Percentiles rank a stretch among this genome's conserved stretches.
Conservation (phyloP, 768 basidiomycete species). For the Xerocomus potaroensis region DNA sequence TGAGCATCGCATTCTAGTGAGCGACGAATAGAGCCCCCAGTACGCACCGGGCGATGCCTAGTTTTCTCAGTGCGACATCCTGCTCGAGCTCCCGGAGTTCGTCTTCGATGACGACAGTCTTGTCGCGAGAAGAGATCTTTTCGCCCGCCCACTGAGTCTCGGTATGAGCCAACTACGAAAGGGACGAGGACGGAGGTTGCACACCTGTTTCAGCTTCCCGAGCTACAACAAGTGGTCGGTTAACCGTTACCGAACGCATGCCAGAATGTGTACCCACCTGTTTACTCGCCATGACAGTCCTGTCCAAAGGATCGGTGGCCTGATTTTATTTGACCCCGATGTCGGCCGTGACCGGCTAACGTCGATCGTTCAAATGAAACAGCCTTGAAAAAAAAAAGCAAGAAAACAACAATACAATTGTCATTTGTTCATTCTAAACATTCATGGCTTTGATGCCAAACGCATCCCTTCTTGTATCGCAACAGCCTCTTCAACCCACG, state of each 20-base stretch:
- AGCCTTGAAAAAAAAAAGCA: not conserved
- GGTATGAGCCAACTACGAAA: slow-evolving; percentile 4
- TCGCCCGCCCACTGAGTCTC: slow-evolving; percentile 79
- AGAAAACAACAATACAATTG: not conserved
- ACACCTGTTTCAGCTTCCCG: slow-evolving; percentile 73
- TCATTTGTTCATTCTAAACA: too few species aligned
- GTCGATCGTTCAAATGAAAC: slow-evolving; percentile 1
- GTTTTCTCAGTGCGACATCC: slow-evolving; percentile 77
- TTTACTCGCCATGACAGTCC: slow-evolving; percentile 62
- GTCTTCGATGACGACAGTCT: slow-evolving; percentile 61
- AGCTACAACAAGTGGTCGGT: slow-evolving; percentile 56
- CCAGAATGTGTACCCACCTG: too few species aligned
- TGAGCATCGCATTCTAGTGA: not conserved
- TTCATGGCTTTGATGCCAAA: slow-evolving; percentile 48
- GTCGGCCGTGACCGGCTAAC: slow-evolving; percentile 12
- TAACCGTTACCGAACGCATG: too few species aligned
- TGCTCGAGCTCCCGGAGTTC: slow-evolving; percentile 79
- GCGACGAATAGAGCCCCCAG: not conserved
- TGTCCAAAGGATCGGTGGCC: slow-evolving; percentile 7
- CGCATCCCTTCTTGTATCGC: slow-evolving; percentile 81
- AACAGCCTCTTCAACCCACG: slow-evolving; percentile 90
- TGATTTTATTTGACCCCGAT: slow-evolving; percentile 11
- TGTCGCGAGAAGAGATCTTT: slow-evolving; percentile 81
- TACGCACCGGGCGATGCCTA: slow-evolving; percentile 67
- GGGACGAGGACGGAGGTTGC: not conserved